These are phyloP conservation scores for Mucor saturninus DNA, from an alignment of 371 early-diverging fungal genomes.

Conservation along the genomic window DNA sequence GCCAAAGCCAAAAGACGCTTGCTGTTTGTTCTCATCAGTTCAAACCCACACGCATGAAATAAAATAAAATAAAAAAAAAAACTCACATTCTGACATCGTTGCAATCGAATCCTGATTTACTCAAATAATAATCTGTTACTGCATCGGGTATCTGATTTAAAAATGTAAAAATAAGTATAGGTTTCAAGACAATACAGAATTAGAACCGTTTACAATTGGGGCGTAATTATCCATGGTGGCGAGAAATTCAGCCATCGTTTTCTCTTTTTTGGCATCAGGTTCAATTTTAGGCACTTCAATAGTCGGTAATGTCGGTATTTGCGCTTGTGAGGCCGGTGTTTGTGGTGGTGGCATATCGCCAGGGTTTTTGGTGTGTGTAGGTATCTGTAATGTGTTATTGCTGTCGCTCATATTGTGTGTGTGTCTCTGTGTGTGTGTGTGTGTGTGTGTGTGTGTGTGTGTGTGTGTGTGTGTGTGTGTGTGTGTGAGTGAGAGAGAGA, in stretches of 20 bases:
- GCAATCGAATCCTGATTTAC: slow-evolving; percentile 93
- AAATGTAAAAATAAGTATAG: neutral
- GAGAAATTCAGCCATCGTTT: slow-evolving; percentile 83
- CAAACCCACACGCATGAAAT: neutral
- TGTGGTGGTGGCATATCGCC: slow-evolving; percentile 5
- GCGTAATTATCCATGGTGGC: slow-evolving; percentile 88
- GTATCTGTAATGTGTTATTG: slow-evolving; percentile 14
- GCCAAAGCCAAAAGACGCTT: slow-evolving; percentile 91
- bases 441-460: neutral
- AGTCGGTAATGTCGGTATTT: neutral
- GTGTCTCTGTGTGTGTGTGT: no score
- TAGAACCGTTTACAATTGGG: slow-evolving; percentile 69
- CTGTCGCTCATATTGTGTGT: slow-evolving; percentile 9
- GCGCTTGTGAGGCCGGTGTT: slow-evolving; percentile 4
- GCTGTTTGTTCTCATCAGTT: slow-evolving; percentile 30
- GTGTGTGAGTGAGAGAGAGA: no score
- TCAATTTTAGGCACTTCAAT: slow-evolving; percentile 17
- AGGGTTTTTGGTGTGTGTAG: slow-evolving; percentile 1
- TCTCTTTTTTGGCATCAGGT: slow-evolving; percentile 45
- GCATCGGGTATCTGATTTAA: slow-evolving; percentile 91
- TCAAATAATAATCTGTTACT: slow-evolving; percentile 94
- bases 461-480: no score
- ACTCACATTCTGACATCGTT: slow-evolving; percentile 84
- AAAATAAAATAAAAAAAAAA: neutral
- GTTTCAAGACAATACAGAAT: neutral